Evolutionary conservation across 2,329 filamentous ascomycete genomes (phyloP), one percentile per base, ranked within the genome.

Genomic region (Dothistroma septosporum): DNA sequence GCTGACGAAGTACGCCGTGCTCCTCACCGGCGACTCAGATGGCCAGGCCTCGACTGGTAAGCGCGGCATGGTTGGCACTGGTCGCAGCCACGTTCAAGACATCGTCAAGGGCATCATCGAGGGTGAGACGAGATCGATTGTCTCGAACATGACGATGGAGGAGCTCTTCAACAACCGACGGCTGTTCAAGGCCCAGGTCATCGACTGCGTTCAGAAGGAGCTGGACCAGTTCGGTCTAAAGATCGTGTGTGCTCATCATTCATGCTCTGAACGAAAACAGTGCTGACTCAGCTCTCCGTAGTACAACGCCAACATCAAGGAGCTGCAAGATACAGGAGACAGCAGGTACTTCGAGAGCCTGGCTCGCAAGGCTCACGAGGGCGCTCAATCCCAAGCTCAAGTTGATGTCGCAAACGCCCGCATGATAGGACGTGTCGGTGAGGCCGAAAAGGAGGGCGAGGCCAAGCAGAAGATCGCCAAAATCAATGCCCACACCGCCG

Each of bases 91-190:
- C 76, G 86, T 94, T 16, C 88, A 89, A 70, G 89, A 89, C 67
- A 95, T 95, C 63, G 88, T 95, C 75, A 93, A 91, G 75, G 91
- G 90, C 62, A 92, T 95, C 74, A 94, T 95, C 68, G 90, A 95
- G 74, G 91, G 91, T 63, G 91, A 95, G 75, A 92, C 89, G 0
- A 84, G 91, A 61, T 88, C 91, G 6, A 85, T 95, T 57, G 89
- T 95, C 47, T 90, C 87, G 0, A 87, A 85, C 68, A 93, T 95
- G 89, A 92, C 90, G n/a, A 93, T 94, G 89, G 90, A 93, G 73
- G 90, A 94, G 75, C 89, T 95, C 61, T 92, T 92, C 75, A 88
- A 86, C 62, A 87, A 90, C 47, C 59, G 69, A 0, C 64, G 68
- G n/a, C 49, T 69, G 19, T 70, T 70, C 64, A 69, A 69, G 57